A percentile compares a stretch with the other conserved stretches of the same genome.
Conservation (phyloP, 768 basidiomycete genomes). For the Dendrothele bispora region DNA sequence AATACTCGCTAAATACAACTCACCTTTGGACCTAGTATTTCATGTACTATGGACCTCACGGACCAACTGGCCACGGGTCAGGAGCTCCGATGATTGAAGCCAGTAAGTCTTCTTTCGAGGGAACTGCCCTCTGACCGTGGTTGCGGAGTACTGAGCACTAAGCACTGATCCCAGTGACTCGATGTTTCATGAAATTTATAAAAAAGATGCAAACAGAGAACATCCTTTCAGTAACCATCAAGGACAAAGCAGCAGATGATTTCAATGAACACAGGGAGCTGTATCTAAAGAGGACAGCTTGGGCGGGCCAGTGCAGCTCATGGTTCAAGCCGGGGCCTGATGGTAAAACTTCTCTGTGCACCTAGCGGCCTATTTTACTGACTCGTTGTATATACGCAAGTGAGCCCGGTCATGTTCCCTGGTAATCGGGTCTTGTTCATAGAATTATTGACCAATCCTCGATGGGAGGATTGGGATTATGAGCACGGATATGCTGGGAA, state of each 20-base stretch:
- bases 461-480: constrained; percentile 25
- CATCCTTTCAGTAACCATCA: constrained; percentile 20
- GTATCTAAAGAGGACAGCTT: constrained; percentile 21
- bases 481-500: constrained; percentile 21
- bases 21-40: constrained; percentile 14
- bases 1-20: neutral
- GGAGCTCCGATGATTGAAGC: constrained; percentile 21
- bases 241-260: constrained; percentile 20
- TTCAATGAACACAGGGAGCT: constrained; percentile 21
- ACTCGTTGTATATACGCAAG: constrained; percentile 1
- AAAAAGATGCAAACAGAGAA: constrained; percentile 24
- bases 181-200: constrained; percentile 17
- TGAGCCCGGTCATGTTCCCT: constrained; percentile 19
- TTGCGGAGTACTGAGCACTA: too few species aligned
- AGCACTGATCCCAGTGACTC: constrained; percentile 9
- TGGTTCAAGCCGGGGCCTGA: constrained; percentile 21
- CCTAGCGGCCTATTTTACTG: neutral
- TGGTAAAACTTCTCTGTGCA: constrained; percentile 2
- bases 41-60: constrained; percentile 23
- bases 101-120: constrained; percentile 10
- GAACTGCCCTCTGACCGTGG: too few species aligned
- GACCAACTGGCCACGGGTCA: constrained; percentile 21
- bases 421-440: constrained; percentile 23
- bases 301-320: constrained; percentile 20
- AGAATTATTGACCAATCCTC: constrained; percentile 19